A percentile compares a stretch with the other conserved stretches of the same genome.
Conservation (phyloP, 2,329 filamentous ascomycete genomes). For the Seiridium unicorne region DNA sequence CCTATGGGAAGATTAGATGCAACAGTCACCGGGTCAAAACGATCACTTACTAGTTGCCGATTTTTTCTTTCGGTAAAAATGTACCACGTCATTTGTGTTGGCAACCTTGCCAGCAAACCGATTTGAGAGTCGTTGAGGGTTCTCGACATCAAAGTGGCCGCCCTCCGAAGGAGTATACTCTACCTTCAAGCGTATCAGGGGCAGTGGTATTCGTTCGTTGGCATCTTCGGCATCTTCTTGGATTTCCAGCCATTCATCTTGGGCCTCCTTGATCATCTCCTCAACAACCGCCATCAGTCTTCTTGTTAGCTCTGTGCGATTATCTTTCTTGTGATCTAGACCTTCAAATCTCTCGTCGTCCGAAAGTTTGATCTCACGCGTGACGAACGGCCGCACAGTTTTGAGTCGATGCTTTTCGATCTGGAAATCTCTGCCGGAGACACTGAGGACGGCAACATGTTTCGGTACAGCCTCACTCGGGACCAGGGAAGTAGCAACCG, state of each 20-base stretch:
- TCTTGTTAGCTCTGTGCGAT: slow-evolving; percentile 75
- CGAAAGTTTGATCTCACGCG: slow-evolving; percentile 74
- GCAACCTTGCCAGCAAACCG: slow-evolving; percentile 87
- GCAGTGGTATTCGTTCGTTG: slow-evolving; percentile 65
- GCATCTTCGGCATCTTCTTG: slow-evolving; percentile 64
- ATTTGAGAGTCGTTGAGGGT: slow-evolving; percentile 94
- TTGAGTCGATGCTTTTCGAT: slow-evolving; percentile 81
- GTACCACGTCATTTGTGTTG: slow-evolving; percentile 90
- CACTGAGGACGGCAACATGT: slow-evolving; percentile 80
- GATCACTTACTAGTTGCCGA: slow-evolving; percentile 38
- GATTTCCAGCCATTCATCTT: slow-evolving; percentile 74
- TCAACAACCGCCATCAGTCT: slow-evolving; percentile 77
- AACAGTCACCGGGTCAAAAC: not conserved
- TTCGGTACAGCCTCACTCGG: slow-evolving; percentile 89
- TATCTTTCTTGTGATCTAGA: slow-evolving; percentile 78
- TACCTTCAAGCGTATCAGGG: slow-evolving; percentile 84
- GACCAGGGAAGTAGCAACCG: slow-evolving; percentile 88
- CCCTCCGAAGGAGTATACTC: slow-evolving; percentile 86
- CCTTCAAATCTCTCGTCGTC: slow-evolving; percentile 75
- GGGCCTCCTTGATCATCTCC: slow-evolving; percentile 83
- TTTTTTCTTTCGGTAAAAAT: slow-evolving; percentile 90
- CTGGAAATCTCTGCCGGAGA: slow-evolving; percentile 80
- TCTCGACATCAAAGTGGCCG: slow-evolving; percentile 85
- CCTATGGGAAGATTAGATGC: not conserved
- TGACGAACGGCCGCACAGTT: slow-evolving; percentile 87